phyloP scores from a whole-genome alignment of 768 basidiomycete species.

The Boletus rex-veris region DNA sequence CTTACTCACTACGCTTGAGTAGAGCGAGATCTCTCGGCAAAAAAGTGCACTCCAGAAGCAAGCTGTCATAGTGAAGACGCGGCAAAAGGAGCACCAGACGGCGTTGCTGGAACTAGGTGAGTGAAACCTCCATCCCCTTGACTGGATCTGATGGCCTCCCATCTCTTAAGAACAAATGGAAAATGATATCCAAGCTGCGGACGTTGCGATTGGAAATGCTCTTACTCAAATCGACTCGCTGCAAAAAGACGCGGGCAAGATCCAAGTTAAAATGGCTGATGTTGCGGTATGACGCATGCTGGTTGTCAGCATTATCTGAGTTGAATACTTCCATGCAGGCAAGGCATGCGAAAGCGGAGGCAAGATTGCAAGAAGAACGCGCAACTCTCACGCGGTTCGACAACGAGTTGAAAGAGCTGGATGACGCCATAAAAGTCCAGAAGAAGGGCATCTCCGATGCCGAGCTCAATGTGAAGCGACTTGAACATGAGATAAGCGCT shows the following conservation, averaged over 20 bases:
- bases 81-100: constrained; percentile 89
- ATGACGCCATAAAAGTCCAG: constrained; percentile 77
- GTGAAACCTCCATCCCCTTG: constrained; percentile 17
- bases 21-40: constrained; percentile 74
- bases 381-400: constrained; percentile 88
- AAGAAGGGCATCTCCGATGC: constrained; percentile 65
- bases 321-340: constrained; percentile 34
- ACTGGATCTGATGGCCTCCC: background rate
- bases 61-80: constrained; percentile 73
- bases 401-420: constrained; percentile 80
- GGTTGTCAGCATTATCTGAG: background rate
- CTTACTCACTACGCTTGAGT: background rate
- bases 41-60: constrained; percentile 82
- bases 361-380: constrained; percentile 76
- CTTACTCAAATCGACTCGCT: constrained; percentile 48
- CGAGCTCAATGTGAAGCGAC: constrained; percentile 59
- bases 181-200: constrained; percentile 26
- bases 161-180: constrained; percentile 26
- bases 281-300: constrained; percentile 16
- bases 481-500: constrained; percentile 65
- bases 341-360: constrained; percentile 61
- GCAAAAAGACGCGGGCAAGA: constrained; percentile 58
- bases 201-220: constrained; percentile 29
- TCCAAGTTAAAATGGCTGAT: constrained; percentile 45
- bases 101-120: constrained; percentile 83